phyloP scores from a whole-genome alignment of 768 basidiomycete genomes.

The Suillus americanus region DNA sequence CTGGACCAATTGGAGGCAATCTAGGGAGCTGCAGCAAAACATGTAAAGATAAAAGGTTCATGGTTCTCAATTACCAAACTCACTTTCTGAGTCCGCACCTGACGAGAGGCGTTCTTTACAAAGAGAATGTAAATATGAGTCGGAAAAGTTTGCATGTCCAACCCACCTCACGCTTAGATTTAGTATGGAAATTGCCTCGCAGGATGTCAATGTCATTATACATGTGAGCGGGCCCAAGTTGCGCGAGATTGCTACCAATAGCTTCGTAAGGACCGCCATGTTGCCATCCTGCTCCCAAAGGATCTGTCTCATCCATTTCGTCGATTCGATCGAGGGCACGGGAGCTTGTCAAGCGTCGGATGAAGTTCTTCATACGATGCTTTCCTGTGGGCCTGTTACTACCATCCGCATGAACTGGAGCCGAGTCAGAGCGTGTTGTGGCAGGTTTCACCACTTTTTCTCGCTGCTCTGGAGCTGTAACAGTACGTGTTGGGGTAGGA shows the following conservation, averaged over 20 bases:
- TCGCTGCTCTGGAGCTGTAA: slow-evolving; percentile 4
- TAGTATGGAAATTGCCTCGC: slow-evolving; percentile 4
- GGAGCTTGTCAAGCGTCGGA: slow-evolving; percentile 25
- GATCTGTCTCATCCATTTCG: slow-evolving; percentile 75
- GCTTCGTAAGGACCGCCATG: slow-evolving; percentile 79
- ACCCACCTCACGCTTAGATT: slow-evolving; percentile 23
- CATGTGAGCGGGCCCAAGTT: slow-evolving; percentile 12
- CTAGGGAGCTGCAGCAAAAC: slow-evolving; percentile 12
- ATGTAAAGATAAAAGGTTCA: slow-evolving; percentile 11
- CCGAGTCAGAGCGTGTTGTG: not conserved
- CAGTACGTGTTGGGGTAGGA: not conserved
- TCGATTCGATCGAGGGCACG: slow-evolving; percentile 66
- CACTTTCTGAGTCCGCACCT: slow-evolving; percentile 19
- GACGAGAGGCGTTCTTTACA: slow-evolving; percentile 16
- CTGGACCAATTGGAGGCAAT: not conserved
- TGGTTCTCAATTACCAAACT: slow-evolving; percentile 7
- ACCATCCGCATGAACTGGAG: slow-evolving; percentile 3
- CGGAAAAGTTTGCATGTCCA: slow-evolving; percentile 1
- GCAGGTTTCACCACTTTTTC: not conserved
- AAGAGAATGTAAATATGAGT: slow-evolving; percentile 10
- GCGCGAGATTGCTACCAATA: slow-evolving; percentile 29
- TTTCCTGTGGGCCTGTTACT: slow-evolving; percentile 15
- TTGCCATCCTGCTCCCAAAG: slow-evolving; percentile 61
- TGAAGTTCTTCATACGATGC: slow-evolving; percentile 25
- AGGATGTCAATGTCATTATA: slow-evolving; percentile 6